Conservation (phyloP, 108 stramenopile species). For the Nannochloropsis salina region DNA sequence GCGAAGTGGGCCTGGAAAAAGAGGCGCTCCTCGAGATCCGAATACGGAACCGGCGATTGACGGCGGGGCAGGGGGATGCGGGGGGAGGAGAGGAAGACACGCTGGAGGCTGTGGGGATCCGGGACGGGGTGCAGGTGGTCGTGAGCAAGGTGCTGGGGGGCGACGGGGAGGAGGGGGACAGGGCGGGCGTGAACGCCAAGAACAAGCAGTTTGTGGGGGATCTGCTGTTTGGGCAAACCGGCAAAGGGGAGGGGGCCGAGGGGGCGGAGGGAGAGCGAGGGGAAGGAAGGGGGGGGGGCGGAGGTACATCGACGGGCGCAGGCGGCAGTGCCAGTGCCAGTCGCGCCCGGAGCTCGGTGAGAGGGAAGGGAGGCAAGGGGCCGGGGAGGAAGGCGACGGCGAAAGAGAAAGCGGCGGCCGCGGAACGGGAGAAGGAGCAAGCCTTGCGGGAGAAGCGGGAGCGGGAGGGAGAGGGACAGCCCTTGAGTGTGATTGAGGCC, state of each 20-base stretch:
- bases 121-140: slow-evolving; percentile 25
- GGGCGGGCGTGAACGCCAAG: not conserved
- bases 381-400: not conserved
- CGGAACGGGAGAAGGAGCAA: not conserved
- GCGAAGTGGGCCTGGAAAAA: not conserved
- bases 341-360: not conserved
- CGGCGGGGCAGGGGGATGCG: not conserved
- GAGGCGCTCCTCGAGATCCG: not conserved
- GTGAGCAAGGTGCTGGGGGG: slow-evolving; percentile 31
- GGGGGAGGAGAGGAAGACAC: not conserved
- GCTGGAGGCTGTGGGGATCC: slow-evolving; percentile 26
- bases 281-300: not conserved
- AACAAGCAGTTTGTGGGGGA: slow-evolving; percentile 24
- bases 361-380: not conserved
- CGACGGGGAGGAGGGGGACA: not conserved
- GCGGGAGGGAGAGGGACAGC: not conserved
- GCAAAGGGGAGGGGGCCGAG: not conserved
- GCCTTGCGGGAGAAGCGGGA: not conserved
- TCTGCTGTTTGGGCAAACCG: slow-evolving; percentile 6
- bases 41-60: not conserved
- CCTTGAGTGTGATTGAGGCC: not conserved
- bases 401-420: not conserved
- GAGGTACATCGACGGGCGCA: not conserved
- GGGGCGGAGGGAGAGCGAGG: not conserved
- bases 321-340: not conserved